phyloP scores from a whole-genome alignment of 805 yeast genomes.

The Kazachstania psychrophila region DNA sequence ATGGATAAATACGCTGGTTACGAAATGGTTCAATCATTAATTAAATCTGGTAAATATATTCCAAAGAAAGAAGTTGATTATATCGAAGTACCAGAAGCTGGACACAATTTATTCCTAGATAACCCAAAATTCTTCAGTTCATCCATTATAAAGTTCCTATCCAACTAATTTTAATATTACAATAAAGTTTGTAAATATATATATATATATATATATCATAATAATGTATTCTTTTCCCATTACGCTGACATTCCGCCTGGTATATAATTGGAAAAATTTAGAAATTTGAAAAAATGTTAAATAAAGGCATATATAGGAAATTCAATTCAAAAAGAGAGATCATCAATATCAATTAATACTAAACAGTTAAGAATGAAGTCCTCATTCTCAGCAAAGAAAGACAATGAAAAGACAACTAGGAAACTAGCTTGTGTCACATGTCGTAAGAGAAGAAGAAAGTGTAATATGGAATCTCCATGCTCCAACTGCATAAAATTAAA shows the following conservation, averaged over 20 bases:
- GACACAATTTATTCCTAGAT: slow-evolving; percentile 72
- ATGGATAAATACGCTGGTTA: slow-evolving; percentile 54
- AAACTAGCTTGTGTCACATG: slow-evolving; percentile 18
- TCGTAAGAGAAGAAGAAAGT: slow-evolving; percentile 31
- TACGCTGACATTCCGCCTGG: too few relatives aligned
- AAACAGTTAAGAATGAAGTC: too few relatives aligned
- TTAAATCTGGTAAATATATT: slow-evolving; percentile 6
- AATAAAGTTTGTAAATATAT: too few relatives aligned
- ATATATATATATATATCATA: too few relatives aligned
- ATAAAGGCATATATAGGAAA: too few relatives aligned
- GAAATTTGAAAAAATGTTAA: too few relatives aligned
- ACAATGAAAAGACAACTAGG: slow-evolving; percentile 1
- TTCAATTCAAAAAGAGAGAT: too few relatives aligned
- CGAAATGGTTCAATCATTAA: slow-evolving; percentile 13
- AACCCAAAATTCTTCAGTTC: slow-evolving; percentile 46
- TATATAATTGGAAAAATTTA: too few relatives aligned
- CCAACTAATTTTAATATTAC: background rate
- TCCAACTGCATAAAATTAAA: slow-evolving; percentile 35
- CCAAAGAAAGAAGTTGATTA: slow-evolving; percentile 9
- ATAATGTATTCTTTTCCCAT: too few relatives aligned
- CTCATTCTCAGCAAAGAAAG: too few relatives aligned
- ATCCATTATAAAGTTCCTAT: slow-evolving; percentile 31
- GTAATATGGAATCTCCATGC: slow-evolving; percentile 40
- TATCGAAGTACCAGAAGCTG: slow-evolving; percentile 38
- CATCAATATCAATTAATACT: too few relatives aligned